These are phyloP conservation scores for Lycium barbarum DNA, from an alignment of 257 asterid genomes.

Conservation along the genomic window DNA sequence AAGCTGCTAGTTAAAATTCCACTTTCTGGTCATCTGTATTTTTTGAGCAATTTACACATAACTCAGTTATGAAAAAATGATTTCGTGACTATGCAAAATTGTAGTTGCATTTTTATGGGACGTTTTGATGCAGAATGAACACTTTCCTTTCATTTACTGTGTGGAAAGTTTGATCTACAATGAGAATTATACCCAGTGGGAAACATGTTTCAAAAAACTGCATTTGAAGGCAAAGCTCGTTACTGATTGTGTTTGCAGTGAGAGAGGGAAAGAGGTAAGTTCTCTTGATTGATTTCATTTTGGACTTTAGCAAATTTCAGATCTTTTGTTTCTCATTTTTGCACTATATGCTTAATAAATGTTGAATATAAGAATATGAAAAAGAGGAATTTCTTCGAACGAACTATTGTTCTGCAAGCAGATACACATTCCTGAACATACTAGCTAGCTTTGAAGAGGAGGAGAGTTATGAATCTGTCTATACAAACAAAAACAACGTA, in stretches of 20 bases:
- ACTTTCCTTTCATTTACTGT: slow-evolving; percentile 83
- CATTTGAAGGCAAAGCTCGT: slow-evolving; percentile 73
- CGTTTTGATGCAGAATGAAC: slow-evolving; percentile 63
- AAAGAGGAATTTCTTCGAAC: too few relatives aligned
- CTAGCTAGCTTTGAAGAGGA: too few relatives aligned
- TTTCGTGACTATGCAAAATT: not conserved
- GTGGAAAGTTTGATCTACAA: slow-evolving; percentile 72
- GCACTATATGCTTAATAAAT: too few relatives aligned
- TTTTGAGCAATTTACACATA: not conserved
- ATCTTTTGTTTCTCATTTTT: not conserved
- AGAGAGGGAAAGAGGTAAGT: slow-evolving; percentile 71
- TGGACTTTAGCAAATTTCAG: not conserved
- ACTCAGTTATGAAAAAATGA: not conserved
- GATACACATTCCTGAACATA: too few relatives aligned
- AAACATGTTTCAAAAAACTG: slow-evolving; percentile 73
- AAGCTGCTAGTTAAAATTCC: slow-evolving; percentile 35
- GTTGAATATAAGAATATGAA: too few relatives aligned
- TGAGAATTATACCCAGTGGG: slow-evolving; percentile 71
- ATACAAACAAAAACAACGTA: too few relatives aligned
- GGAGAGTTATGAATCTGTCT: too few relatives aligned
- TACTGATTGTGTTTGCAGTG: slow-evolving; percentile 55
- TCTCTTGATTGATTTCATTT: slow-evolving; percentile 19
- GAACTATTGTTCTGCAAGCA: too few relatives aligned
- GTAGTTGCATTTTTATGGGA: not conserved
- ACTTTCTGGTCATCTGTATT: not conserved